Evolutionary conservation across 106 monocot species (phyloP).

Genomic region (Xerophyta viscosa): DNA sequence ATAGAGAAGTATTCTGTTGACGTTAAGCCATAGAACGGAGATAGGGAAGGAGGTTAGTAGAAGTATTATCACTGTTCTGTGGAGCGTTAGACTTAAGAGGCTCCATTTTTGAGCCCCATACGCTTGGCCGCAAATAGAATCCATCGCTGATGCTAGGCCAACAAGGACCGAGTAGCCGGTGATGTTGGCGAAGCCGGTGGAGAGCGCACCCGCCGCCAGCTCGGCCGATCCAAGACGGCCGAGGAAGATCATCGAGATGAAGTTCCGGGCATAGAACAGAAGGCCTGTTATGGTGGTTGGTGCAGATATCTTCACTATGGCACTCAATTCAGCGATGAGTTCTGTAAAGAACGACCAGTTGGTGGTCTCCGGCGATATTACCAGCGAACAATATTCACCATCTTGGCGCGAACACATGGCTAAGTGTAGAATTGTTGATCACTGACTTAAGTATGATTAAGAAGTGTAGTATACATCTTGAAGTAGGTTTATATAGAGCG

Average conservation of each 20-base stretch:
- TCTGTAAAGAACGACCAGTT: too few species aligned
- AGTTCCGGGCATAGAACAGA: not conserved
- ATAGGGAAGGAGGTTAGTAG: constrained; percentile 20
- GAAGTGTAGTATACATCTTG: too few species aligned
- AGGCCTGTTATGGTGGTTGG: not conserved
- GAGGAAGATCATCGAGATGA: constrained; percentile 29
- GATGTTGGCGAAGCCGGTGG: constrained; percentile 36
- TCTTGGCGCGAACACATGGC: too few species aligned
- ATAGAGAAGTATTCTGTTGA: constrained; percentile 4
- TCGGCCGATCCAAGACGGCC: constrained; percentile 23
- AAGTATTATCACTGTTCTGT: constrained; percentile 25
- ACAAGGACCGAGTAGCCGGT: too few species aligned
- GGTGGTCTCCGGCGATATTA: too few species aligned
- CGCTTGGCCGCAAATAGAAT: constrained; percentile 33
- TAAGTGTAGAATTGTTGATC: too few species aligned
- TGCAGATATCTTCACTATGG: not conserved
- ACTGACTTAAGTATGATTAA: too few species aligned
- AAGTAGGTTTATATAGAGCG: too few species aligned
- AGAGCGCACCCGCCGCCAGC: constrained; percentile 35
- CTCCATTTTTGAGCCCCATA: constrained; percentile 20
- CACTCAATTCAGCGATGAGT: too few species aligned
- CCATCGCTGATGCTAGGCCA: constrained; percentile 29
- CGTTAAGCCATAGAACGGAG: constrained; percentile 24
- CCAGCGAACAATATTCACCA: too few species aligned
- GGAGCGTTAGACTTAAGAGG: constrained; percentile 20